phyloP scores from a whole-genome alignment of 1,139 yeast species.

The Lodderomyces pseudojiufengensis region DNA sequence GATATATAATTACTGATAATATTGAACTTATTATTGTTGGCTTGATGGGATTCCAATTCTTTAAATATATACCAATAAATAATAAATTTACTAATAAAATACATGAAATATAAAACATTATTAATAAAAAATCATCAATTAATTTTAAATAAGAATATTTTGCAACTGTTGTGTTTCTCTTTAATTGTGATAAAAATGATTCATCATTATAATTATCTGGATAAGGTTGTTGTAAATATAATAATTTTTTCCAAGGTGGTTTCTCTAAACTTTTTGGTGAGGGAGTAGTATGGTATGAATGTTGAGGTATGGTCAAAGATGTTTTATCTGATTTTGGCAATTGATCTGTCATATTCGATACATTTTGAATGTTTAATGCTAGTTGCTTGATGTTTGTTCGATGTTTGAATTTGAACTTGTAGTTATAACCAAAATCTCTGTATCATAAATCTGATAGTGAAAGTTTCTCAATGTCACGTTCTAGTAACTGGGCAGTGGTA shows the following conservation, averaged over 20 bases:
- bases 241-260: conserved; percentile 69
- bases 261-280: no score
- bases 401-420: no score
- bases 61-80: conserved; percentile 55
- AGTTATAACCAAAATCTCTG: no score
- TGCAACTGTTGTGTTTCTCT: conserved; percentile 71
- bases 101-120: conserved; percentile 62
- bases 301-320: no score
- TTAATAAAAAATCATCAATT: conserved; percentile 63
- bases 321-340: no score
- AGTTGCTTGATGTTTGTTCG: no score
- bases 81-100: conserved; percentile 58
- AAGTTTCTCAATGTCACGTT: no score
- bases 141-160: conserved; percentile 62
- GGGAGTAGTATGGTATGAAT: no score
- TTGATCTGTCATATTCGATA: no score
- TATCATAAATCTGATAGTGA: no score
- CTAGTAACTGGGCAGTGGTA: no score
- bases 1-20: conserved; percentile 28
- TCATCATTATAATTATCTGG: conserved; percentile 89
- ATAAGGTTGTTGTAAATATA: conserved; percentile 84
- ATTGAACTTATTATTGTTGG: conserved; percentile 30
- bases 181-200: conserved; percentile 73
- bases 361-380: no score
- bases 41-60: conserved; percentile 41